Evolutionary conservation across 768 basidiomycete species (phyloP), one percentile per base, ranked within the genome.

Genomic region (Candolleomyces aberdarensis): DNA sequence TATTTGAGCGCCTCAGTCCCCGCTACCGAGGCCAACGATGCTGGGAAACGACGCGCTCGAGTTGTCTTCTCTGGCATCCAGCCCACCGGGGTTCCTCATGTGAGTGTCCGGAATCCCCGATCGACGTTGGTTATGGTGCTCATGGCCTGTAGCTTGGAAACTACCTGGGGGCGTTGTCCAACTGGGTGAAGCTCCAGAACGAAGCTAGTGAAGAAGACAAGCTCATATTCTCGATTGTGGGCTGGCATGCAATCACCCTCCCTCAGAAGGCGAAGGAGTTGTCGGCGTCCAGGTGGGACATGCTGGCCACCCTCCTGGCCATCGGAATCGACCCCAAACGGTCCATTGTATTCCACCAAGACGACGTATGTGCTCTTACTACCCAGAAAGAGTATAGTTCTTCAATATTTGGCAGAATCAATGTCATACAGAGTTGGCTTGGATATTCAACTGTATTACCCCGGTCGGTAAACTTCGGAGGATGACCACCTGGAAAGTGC

Each of bases 401-500:
- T 56, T 61, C 20, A 43, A 13, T 40, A 29, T 49, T 15, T 22
- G 36, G 15, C 61, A 96, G 94, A 92, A 95, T 58, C 85, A 79
- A 56, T 80, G 89, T 62, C 96, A 98, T 68, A 82, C 87, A 0
- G 95, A 98, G 65, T 75, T 97, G 17, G 88, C 91, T 3, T 98
- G 96, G 96, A 85, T 96, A 52, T 71, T 98, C 60, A 91, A 84
- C 64, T 96, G 94, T 66, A 75, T 94, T 36, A 89, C 92, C 0
- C 88, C 94, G 0, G 79, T 96, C 20, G 93, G 94, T 10, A 87
- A 86, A 65, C 75, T 98, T 10, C 84, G 86, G 44, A 75, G 95
- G 47, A 97, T 98, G 96, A 98, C 95, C 4, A 94, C 93, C 0
- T 98, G 96, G 94, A 98, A 98, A 85, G 94, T 91, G 61, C 31